A percentile compares a stretch with the other conserved stretches of the same genome.
Evolutionary conservation across 495 filamentous ascomycete genomes (phyloP).

Genomic region (Thozetella sp.): DNA sequence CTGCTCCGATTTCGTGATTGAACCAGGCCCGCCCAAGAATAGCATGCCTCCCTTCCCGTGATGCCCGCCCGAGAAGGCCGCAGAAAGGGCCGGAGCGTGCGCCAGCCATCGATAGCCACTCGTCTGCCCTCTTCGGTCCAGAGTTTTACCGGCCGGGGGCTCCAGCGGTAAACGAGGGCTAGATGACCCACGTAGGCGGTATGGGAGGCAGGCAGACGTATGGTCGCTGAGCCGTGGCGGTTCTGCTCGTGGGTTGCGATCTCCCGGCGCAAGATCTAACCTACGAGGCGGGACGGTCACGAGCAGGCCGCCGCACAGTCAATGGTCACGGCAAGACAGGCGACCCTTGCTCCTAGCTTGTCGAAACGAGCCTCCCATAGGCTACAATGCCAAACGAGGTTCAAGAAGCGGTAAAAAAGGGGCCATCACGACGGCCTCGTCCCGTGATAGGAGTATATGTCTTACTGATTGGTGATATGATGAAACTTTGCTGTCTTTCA

Average conservation of each 20-base stretch:
- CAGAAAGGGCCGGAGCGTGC: background rate
- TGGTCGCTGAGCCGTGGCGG: too few species aligned
- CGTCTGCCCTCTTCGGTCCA: background rate
- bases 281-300: too few species aligned
- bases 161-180: background rate
- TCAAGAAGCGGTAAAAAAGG: background rate
- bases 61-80: background rate
- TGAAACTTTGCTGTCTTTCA: background rate
- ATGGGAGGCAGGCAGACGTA: background rate
- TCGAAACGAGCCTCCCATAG: background rate
- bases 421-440: background rate
- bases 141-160: background rate
- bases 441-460: background rate
- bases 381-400: background rate
- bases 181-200: background rate
- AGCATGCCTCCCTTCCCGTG: background rate
- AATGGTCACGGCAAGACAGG: too few species aligned
- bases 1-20: background rate
- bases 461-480: background rate
- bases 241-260: background rate
- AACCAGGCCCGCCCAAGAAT: background rate
- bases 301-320: too few species aligned
- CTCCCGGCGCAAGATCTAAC: background rate
- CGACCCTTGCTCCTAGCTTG: background rate
- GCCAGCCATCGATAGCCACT: background rate